Evolutionary conservation across 768 basidiomycete genomes (phyloP).

Genomic region (Pisolithus microcarpus): DNA sequence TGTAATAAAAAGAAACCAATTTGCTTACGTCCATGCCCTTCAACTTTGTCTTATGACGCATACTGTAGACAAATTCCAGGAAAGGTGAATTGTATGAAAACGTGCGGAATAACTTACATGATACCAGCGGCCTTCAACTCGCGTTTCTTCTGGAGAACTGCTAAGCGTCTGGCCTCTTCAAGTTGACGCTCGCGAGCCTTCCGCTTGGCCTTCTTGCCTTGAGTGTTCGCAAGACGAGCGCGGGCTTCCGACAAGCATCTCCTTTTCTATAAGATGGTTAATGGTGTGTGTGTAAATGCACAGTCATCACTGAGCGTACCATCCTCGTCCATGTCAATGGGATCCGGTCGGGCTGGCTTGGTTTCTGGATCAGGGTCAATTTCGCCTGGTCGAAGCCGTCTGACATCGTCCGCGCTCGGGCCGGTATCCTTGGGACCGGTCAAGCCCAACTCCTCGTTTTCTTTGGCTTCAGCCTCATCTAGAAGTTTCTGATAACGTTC

Average conservation of each 20-base stretch:
- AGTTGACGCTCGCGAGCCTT: slow-evolving; percentile 96
- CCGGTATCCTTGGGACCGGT: slow-evolving; percentile 69
- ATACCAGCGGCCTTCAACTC: slow-evolving; percentile 98
- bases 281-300: neutral
- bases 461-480: slow-evolving; percentile 95
- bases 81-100: slow-evolving; percentile 1
- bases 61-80: slow-evolving; percentile 36
- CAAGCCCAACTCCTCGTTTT: slow-evolving; percentile 89
- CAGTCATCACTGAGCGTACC: slow-evolving; percentile 40
- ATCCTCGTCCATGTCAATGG: slow-evolving; percentile 99
- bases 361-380: slow-evolving; percentile 99
- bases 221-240: slow-evolving; percentile 95
- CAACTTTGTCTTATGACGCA: slow-evolving; percentile 90
- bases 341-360: slow-evolving; percentile 95
- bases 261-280: slow-evolving; percentile 65
- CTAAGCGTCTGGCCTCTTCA: slow-evolving; percentile 90
- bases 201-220: slow-evolving; percentile 98
- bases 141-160: slow-evolving; percentile 94
- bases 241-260: slow-evolving; percentile 99
- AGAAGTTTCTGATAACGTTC: slow-evolving; percentile 97
- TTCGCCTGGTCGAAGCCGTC: slow-evolving; percentile 87
- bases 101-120: slow-evolving; percentile 49
- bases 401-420: slow-evolving; percentile 88
- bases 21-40: slow-evolving; percentile 91
- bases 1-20: neutral